Conservation (phyloP, 768 basidiomycete genomes). For the Mycena leptocephala region DNA sequence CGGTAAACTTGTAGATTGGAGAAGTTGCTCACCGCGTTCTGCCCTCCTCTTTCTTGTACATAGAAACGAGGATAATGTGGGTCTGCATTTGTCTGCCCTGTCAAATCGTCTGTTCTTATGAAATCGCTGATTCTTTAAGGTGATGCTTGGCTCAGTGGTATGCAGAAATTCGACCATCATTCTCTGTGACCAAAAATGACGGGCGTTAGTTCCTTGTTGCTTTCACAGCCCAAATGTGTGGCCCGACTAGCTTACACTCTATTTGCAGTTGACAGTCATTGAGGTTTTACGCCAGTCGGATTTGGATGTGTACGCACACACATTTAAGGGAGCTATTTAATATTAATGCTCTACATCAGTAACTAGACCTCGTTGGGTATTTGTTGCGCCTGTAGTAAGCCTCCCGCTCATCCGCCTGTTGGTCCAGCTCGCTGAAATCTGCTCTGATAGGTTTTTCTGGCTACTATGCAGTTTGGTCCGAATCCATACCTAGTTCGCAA, state of each 20-base stretch:
- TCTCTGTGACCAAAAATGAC: not conserved
- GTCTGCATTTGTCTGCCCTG: not conserved
- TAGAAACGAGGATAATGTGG: not conserved
- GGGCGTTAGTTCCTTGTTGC: not conserved
- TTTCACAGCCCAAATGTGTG: not conserved
- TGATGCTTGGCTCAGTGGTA: constrained; percentile 1
- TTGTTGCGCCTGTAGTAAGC: not conserved
- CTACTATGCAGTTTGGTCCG: not conserved
- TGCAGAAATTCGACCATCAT: not conserved
- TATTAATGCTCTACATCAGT: not conserved
- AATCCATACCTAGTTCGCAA: not conserved
- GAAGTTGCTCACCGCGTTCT: not conserved
- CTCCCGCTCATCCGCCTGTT: not conserved
- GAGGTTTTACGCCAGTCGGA: not conserved
- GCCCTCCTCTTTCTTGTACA: not conserved
- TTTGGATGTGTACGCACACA: not conserved
- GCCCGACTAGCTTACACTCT: not conserved
- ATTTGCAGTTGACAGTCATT: not conserved
- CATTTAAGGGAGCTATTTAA: not conserved
- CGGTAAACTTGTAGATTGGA: not conserved
- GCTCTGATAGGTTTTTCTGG: not conserved
- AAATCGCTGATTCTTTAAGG: not conserved
- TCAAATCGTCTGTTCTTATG: not conserved
- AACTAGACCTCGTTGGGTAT: not conserved
- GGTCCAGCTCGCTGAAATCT: not conserved